phyloP scores from a whole-genome alignment of 345 rosid genomes.

The Populus alba region DNA sequence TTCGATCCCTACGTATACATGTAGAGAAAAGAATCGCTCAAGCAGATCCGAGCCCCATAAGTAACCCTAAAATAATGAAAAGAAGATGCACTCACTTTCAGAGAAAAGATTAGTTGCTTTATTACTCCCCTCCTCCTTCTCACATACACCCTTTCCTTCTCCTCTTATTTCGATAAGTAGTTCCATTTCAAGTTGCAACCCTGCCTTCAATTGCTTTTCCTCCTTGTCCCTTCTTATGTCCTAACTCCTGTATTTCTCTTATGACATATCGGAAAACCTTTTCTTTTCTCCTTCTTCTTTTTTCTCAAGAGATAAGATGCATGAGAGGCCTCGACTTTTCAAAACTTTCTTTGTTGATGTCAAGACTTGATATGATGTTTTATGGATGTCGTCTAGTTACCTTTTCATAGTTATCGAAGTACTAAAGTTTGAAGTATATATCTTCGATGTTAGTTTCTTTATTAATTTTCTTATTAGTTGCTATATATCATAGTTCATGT shows the following conservation, averaged over 20 bases:
- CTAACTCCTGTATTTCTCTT: neutral
- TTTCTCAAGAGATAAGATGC: neutral
- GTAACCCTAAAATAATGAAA: neutral
- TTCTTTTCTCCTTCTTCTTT: neutral
- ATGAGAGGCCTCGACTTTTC: neutral
- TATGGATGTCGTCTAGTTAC: neutral
- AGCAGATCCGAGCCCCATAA: no score
- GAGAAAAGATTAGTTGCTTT: neutral
- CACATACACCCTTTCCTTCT: no score
- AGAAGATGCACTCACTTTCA: neutral
- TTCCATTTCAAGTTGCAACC: neutral
- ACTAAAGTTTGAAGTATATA: neutral
- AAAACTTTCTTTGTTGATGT: neutral
- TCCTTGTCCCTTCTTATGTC: neutral
- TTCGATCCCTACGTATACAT: neutral
- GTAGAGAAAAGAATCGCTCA: neutral
- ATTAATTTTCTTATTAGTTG: no score
- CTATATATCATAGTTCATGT: neutral
- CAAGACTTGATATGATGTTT: neutral
- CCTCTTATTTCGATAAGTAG: neutral
- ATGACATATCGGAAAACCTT: neutral
- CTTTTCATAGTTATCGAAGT: neutral
- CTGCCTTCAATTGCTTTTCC: neutral
- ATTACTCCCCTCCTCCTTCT: no score
- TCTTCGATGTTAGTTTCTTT: neutral